A percentile compares a stretch with the other conserved stretches of the same genome.
Conservation (phyloP, 805 yeast genomes). For the Yarrowia divulgata region DNA sequence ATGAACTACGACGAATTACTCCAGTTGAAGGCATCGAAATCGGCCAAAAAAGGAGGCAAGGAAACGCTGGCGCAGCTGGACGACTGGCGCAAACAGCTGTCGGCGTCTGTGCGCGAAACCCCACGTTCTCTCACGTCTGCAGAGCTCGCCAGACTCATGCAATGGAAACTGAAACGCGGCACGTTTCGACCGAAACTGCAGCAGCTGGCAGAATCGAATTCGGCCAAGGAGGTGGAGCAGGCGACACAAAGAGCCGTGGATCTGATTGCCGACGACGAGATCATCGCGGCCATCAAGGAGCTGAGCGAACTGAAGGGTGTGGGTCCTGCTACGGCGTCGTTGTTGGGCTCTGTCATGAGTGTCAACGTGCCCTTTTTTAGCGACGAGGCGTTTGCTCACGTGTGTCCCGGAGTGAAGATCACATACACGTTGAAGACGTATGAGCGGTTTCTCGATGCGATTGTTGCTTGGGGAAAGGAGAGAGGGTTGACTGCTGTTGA, state of each 20-base stretch:
- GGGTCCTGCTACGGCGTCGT: slow-evolving; percentile 34
- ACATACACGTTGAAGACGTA: slow-evolving; percentile 17
- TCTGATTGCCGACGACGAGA: neutral
- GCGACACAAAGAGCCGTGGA: slow-evolving; percentile 15
- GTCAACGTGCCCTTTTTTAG: slow-evolving; percentile 22
- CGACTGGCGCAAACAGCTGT: slow-evolving; percentile 1
- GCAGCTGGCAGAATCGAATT: slow-evolving; percentile 26
- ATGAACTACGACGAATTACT: slow-evolving; percentile 17
- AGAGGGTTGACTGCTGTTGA: neutral
- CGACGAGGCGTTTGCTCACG: slow-evolving; percentile 28
- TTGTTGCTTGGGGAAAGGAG: neutral
- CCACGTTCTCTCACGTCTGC: neutral
- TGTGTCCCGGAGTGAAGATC: slow-evolving; percentile 9
- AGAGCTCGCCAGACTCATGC: slow-evolving; percentile 14
- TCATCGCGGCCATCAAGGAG: slow-evolving; percentile 1
- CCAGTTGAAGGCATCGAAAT: slow-evolving; percentile 2
- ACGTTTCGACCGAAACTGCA: slow-evolving; percentile 22
- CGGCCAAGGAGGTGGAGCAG: neutral
- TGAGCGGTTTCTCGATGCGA: neutral
- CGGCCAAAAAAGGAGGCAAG: slow-evolving; percentile 21
- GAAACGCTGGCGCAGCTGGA: slow-evolving; percentile 33
- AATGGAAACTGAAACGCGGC: slow-evolving; percentile 36
- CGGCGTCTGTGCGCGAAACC: neutral
- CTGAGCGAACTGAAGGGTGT: slow-evolving; percentile 30
- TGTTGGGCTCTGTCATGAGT: slow-evolving; percentile 6